Conservation (phyloP, 257 asterid genomes). For the Solanum stenotomum region DNA sequence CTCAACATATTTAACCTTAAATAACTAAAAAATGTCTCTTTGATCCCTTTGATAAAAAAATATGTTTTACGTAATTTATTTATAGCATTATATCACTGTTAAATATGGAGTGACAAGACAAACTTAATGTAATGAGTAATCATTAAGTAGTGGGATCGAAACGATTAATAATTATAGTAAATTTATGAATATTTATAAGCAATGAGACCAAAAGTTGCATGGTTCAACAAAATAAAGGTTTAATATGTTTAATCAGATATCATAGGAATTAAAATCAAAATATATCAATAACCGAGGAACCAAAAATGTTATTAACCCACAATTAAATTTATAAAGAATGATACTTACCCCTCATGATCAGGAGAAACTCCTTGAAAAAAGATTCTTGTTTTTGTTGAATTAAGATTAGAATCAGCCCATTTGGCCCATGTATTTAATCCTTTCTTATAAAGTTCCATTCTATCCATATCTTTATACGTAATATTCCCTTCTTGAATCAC, state of each 20-base stretch:
- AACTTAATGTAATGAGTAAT: not conserved
- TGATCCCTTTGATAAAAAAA: not conserved
- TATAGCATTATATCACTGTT: not conserved
- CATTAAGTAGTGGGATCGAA: not conserved
- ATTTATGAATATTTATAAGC: not conserved
- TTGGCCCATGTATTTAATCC: constrained; percentile 47
- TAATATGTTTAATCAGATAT: not conserved
- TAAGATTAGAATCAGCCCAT: constrained; percentile 38
- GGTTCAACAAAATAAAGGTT: not conserved
- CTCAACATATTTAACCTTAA: not conserved
- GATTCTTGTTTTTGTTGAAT: constrained; percentile 25
- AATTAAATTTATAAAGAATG: not conserved
- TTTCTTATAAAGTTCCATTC: constrained; percentile 31
- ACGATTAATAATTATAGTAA: not conserved
- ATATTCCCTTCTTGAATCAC: constrained; percentile 28
- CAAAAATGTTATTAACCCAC: not conserved
- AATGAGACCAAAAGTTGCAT: not conserved
- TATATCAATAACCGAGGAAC: not conserved
- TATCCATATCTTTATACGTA: constrained; percentile 31
- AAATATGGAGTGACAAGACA: not conserved
- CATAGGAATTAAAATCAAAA: not conserved
- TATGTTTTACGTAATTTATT: not conserved
- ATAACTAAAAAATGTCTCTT: not conserved
- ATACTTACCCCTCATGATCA: constrained; percentile 38
- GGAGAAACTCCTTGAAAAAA: constrained; percentile 65